Conservation (phyloP, 2,329 filamentous ascomycete species). For the Epichloe uncinata region DNA sequence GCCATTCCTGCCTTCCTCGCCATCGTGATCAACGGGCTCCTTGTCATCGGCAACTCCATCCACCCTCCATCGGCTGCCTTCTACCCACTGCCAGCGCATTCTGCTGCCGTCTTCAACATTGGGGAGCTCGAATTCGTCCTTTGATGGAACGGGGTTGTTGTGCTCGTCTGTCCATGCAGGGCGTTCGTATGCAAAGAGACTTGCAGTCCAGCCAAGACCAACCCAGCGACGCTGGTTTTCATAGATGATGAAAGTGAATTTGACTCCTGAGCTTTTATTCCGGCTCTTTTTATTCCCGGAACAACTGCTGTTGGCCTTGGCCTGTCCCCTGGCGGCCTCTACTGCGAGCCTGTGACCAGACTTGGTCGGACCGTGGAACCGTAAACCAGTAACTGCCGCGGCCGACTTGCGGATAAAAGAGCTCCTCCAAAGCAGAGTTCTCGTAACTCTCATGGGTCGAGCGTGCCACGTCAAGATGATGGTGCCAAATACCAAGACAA, state of each 20-base stretch:
- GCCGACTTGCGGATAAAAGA: constrained; percentile 56
- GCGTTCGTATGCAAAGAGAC: constrained; percentile 80
- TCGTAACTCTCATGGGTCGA: constrained; percentile 67
- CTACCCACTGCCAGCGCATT: constrained; percentile 62
- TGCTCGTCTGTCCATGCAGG: constrained; percentile 94
- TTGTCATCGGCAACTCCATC: constrained; percentile 53
- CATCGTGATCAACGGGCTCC: constrained; percentile 35
- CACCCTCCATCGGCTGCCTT: constrained; percentile 74
- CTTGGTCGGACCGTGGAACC: constrained; percentile 44
- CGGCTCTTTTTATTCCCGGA: constrained; percentile 21
- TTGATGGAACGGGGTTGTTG: constrained; percentile 63
- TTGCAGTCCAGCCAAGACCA: constrained; percentile 87
- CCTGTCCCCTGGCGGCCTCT: constrained; percentile 10
- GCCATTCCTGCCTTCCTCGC: constrained; percentile 52
- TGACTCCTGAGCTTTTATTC: constrained; percentile 58
- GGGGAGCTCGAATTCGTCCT: constrained; percentile 53
- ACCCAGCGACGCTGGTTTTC: constrained; percentile 96
- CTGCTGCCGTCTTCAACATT: constrained; percentile 46
- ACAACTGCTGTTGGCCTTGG: constrained; percentile 12
- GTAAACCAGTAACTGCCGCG: constrained; percentile 65
- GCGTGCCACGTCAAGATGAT: constrained; percentile 86
- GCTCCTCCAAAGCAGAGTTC: constrained; percentile 85
- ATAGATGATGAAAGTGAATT: constrained; percentile 92
- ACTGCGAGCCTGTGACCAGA: constrained; percentile 15
- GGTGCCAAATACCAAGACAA: constrained; percentile 77